Percentiles rank a stretch among this genome's conserved stretches.
These are phyloP conservation scores for Aspergillus sojae DNA, from an alignment of 2,329 filamentous ascomycete species.

Conservation along the genomic window DNA sequence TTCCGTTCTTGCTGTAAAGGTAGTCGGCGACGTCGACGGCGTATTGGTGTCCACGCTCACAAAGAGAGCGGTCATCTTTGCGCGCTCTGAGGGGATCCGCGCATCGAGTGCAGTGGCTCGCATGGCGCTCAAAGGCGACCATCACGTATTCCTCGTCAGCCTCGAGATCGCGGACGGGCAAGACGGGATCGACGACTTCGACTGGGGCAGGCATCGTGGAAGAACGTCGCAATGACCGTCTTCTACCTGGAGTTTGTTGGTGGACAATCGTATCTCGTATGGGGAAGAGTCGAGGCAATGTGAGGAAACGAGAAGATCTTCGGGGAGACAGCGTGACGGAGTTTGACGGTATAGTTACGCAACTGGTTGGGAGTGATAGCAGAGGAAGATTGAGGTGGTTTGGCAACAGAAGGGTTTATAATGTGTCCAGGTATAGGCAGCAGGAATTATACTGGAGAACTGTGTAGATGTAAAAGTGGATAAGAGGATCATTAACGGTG, in stretches of 20 bases:
- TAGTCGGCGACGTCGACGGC: constrained; percentile 40
- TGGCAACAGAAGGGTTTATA: background rate
- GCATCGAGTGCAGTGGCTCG: constrained; percentile 38
- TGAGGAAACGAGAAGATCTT: constrained; percentile 26
- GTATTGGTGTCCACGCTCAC: constrained; percentile 37
- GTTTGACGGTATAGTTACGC: background rate
- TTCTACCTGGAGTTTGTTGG: constrained; percentile 18
- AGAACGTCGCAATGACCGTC: constrained; percentile 25
- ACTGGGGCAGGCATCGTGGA: constrained; percentile 36
- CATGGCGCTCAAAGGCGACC: constrained; percentile 40
- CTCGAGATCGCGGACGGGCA: constrained; percentile 37
- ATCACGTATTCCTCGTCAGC: constrained; percentile 43
- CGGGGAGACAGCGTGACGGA: constrained; percentile 35
- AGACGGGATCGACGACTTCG: constrained; percentile 27
- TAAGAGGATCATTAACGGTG: background rate
- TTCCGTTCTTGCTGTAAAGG: constrained; percentile 39
- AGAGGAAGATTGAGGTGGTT: constrained; percentile 6
- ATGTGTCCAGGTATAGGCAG: background rate
- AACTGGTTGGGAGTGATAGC: background rate
- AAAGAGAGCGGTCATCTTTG: constrained; percentile 31
- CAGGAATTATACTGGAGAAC: background rate
- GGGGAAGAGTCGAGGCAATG: constrained; percentile 20
- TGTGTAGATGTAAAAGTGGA: background rate
- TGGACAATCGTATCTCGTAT: constrained; percentile 24
- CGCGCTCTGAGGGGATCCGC: constrained; percentile 30